Base-by-base conservation (phyloP, 257 asterid species). In the Linaria vulgaris region DNA sequence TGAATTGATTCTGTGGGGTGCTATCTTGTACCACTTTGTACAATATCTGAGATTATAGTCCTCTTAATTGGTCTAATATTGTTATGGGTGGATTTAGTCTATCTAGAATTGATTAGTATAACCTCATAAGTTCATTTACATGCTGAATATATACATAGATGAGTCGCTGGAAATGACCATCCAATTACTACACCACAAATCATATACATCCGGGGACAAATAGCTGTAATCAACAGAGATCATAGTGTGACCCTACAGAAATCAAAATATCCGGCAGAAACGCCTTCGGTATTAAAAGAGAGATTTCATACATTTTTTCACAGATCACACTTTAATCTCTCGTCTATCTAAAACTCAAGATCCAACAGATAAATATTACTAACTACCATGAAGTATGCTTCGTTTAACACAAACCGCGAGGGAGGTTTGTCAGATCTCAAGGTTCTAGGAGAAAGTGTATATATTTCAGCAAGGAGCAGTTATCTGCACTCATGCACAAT, bases 1-100 rank as follows among this genome's bases (percentile, higher is more conserved):
- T 17, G 88, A 78, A 72, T 76, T 72, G 64, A 89, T 74, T 64
- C 99, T 80, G 48, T 82, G 81, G 16, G 94, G 73, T 44, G 88
- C 85, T 68, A 92, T 80, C 86, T 85, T 92, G 91, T 89, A 76
- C 97, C 99, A 92, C 72, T 85, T 82, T 59, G 83, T 72, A 82
- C 97, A 92, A 74, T 92, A 92, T 72, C 99, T 92, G 83, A 34
- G 70, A 80, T 37, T 27, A 39, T 51, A 51, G n/a, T 48, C 55
- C 68, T 57, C 44, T 20, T 19, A n/a, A 49, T 22, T 43, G 43
- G 54, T 51, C 14, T 16, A 22, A 57, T 14, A 31, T 37, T 23
- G 59, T 37, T 44, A 38, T 60, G 27, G 31, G 64, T 37, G 45
- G 51, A 6, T 24, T 12, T 17, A 46, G 54, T 12, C 25, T 34